Conservation (phyloP, 2,329 filamentous ascomycete species). For the Fusarium liriodendri region DNA sequence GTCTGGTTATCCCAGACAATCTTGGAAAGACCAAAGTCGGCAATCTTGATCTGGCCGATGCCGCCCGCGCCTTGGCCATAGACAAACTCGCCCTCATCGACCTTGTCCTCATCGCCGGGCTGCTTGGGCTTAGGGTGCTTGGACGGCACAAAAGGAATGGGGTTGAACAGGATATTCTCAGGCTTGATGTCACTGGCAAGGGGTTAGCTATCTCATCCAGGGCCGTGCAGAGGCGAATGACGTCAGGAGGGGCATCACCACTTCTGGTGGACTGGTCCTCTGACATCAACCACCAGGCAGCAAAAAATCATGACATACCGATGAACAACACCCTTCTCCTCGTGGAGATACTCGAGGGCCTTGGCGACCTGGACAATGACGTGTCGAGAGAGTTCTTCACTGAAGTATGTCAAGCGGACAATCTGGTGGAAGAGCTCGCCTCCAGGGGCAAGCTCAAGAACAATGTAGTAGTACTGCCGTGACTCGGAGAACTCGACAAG, state of each 20-base stretch:
- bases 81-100: conserved; percentile 94
- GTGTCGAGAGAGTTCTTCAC: conserved; percentile 92
- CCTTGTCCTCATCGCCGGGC: conserved; percentile 96
- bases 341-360: conserved; percentile 92
- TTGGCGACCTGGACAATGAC: conserved; percentile 97
- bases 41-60: conserved; percentile 96
- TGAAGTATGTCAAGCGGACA: conserved; percentile 97
- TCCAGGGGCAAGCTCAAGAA: conserved; percentile 93
- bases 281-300: conserved; percentile 1
- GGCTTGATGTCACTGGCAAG: conserved; percentile 90
- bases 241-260: conserved; percentile 45
- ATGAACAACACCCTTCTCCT: conserved; percentile 95
- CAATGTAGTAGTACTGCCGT: conserved; percentile 95
- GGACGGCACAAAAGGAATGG: conserved; percentile 82
- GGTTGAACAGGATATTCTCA: conserved; percentile 95
- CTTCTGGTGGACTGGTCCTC: neutral
- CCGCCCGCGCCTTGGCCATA: conserved; percentile 85
- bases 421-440: conserved; percentile 99
- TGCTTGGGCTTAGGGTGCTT: conserved; percentile 83
- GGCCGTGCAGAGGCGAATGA: conserved; percentile 38
- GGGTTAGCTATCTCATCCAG: conserved; percentile 34
- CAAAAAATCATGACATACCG: conserved; percentile 70
- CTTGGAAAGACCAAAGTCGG: conserved; percentile 97
- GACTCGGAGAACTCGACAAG: conserved; percentile 95
- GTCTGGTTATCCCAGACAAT: conserved; percentile 98